Percentiles rank a stretch among this genome's conserved stretches.
Evolutionary conservation across 169 alveolate species (phyloP).

Genomic region (Plasmodium relictum): DNA sequence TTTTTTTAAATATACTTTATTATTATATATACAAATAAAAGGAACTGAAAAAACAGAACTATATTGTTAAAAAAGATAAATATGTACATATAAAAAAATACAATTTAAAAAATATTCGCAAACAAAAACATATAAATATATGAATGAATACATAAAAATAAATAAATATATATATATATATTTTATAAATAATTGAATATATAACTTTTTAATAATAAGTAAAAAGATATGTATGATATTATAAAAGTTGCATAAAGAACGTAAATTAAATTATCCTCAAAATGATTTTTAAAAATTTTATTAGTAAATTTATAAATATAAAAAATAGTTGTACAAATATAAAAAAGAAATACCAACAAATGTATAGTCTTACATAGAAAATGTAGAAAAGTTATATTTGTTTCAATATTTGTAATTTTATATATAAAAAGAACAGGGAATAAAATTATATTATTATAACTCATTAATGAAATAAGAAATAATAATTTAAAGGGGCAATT

Average conservation of each 20-base stretch:
- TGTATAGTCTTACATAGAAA: conserved; percentile 4
- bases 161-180: neutral
- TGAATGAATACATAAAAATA: neutral
- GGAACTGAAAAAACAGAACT: too few species aligned
- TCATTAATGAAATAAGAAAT: conserved; percentile 56
- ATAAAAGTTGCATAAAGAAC: conserved; percentile 21
- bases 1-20: too few species aligned
- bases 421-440: conserved; percentile 39
- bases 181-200: conserved; percentile 46
- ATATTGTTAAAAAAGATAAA: too few species aligned
- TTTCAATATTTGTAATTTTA: conserved; percentile 35
- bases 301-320: conserved; percentile 64
- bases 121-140: neutral
- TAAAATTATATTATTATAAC: conserved; percentile 64
- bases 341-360: conserved; percentile 37
- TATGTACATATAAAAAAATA: too few species aligned
- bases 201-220: conserved; percentile 19
- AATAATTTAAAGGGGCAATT: conserved; percentile 20
- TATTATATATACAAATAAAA: too few species aligned
- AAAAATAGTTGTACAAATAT: conserved; percentile 34
- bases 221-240: conserved; percentile 41
- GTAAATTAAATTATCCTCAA: conserved; percentile 33
- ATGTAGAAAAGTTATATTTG: conserved; percentile 8
- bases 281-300: conserved; percentile 30
- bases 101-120: too few species aligned